Evolutionary conservation across 257 asterid species (phyloP).

Genomic region (Gentiana macrophylla): DNA sequence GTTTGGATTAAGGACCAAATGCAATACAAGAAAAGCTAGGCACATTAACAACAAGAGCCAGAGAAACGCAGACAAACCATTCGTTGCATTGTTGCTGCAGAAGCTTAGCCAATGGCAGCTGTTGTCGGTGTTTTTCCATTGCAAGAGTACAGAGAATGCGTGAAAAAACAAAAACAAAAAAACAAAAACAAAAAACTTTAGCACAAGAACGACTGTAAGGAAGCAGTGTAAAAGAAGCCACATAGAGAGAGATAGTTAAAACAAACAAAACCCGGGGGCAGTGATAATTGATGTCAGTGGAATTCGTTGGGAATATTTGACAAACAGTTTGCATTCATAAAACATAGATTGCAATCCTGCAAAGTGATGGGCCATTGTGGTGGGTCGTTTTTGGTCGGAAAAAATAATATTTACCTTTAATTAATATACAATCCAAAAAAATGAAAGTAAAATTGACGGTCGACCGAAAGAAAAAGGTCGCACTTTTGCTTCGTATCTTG

Average conservation of each 20-base stretch:
- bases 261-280: too few species aligned
- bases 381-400: slow-evolving; percentile 39
- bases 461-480: too few species aligned
- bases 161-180: background rate
- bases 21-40: too few species aligned
- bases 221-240: slow-evolving; percentile 22
- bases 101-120: slow-evolving; percentile 46
- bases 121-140: slow-evolving; percentile 64
- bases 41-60: background rate
- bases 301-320: slow-evolving; percentile 39
- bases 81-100: slow-evolving; percentile 57
- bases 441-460: too few species aligned
- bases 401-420: too few species aligned
- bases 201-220: too few species aligned
- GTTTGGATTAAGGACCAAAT: too few species aligned
- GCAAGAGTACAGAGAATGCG: slow-evolving; percentile 16
- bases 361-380: slow-evolving; percentile 33
- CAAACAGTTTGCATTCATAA: slow-evolving; percentile 43
- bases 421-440: too few species aligned
- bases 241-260: slow-evolving; percentile 10
- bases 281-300: slow-evolving; percentile 21
- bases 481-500: too few species aligned
- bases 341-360: slow-evolving; percentile 48
- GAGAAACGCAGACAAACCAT: slow-evolving; percentile 39
- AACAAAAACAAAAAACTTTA: too few species aligned